These are phyloP conservation scores for Trichoderma brevicompactum DNA, from an alignment of 2,329 filamentous ascomycete species.

Conservation along the genomic window DNA sequence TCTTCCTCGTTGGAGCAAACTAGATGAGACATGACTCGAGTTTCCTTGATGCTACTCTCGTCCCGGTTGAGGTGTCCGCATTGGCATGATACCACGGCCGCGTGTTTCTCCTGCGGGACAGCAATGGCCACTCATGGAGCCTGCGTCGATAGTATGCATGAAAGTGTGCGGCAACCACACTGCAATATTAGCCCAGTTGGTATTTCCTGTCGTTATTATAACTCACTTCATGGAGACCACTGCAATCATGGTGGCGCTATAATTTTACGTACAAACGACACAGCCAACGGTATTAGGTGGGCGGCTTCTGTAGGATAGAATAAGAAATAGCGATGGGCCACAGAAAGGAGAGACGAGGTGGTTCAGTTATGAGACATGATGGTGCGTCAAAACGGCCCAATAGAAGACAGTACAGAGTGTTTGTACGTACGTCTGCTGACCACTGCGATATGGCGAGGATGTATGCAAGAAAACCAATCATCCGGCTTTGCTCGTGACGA, in stretches of 20 bases:
- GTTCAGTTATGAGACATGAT: no score
- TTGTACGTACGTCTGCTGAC: background rate
- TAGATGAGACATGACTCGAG: slow-evolving; percentile 2
- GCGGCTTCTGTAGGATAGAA: background rate
- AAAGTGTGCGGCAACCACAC: slow-evolving; percentile 3
- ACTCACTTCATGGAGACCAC: background rate
- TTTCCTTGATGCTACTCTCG: background rate
- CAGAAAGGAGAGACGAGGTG: background rate
- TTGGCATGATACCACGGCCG: background rate
- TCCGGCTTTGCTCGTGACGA: background rate
- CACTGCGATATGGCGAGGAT: background rate
- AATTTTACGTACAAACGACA: background rate
- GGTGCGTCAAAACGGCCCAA: background rate
- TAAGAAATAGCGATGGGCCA: background rate
- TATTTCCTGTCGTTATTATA: background rate
- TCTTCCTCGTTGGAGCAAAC: background rate
- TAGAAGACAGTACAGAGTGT: background rate
- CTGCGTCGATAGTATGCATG: background rate
- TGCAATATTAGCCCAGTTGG: background rate
- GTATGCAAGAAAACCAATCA: background rate
- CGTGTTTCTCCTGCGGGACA: background rate
- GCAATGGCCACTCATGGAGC: no score
- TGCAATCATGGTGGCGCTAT: background rate
- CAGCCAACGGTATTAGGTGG: background rate
- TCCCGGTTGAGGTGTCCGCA: background rate